A percentile compares a stretch with the other conserved stretches of the same genome.
Evolutionary conservation across 2,329 filamentous ascomycete genomes (phyloP).

Genomic region (Fusarium torreyae): DNA sequence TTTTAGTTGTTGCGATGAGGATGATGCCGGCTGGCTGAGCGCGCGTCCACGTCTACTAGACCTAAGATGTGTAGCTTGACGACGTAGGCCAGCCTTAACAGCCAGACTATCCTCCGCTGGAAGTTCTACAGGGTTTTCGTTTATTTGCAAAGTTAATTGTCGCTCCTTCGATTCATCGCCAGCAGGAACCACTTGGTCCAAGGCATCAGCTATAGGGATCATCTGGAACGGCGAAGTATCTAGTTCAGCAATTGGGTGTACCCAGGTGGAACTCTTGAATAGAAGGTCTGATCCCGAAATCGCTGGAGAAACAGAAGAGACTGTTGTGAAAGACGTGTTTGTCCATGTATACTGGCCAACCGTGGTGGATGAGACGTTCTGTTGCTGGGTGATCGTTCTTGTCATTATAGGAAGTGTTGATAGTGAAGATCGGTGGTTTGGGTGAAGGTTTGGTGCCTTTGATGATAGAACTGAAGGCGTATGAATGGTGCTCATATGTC

Average conservation of each 20-base stretch:
- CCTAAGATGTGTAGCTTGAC: not conserved
- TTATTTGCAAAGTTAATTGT: slow-evolving; percentile 22
- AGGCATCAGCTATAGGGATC: slow-evolving; percentile 10
- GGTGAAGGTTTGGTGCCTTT: not conserved
- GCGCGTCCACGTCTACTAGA: not conserved
- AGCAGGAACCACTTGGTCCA: not conserved
- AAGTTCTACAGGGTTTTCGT: slow-evolving; percentile 28
- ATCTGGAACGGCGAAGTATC: slow-evolving; percentile 25
- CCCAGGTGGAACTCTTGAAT: not conserved
- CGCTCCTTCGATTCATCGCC: not conserved
- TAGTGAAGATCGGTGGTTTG: slow-evolving; percentile 1
- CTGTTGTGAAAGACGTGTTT: slow-evolving; percentile 25
- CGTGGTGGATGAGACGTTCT: not conserved
- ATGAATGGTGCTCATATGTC: slow-evolving; percentile 1
- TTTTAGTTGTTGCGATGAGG: not conserved
- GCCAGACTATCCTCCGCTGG: not conserved
- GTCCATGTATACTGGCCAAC: slow-evolving; percentile 22
- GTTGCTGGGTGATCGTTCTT: not conserved
- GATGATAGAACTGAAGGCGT: slow-evolving; percentile 8
- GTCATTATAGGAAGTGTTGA: not conserved
- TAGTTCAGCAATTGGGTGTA: slow-evolving; percentile 27
- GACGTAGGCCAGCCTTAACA: not conserved
- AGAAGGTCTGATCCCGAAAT: not conserved
- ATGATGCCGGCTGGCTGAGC: not conserved
- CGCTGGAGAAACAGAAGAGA: slow-evolving; percentile 7